These are phyloP conservation scores for Trifolium pratense DNA, from an alignment of 306 rosid species.

Conservation along the genomic window DNA sequence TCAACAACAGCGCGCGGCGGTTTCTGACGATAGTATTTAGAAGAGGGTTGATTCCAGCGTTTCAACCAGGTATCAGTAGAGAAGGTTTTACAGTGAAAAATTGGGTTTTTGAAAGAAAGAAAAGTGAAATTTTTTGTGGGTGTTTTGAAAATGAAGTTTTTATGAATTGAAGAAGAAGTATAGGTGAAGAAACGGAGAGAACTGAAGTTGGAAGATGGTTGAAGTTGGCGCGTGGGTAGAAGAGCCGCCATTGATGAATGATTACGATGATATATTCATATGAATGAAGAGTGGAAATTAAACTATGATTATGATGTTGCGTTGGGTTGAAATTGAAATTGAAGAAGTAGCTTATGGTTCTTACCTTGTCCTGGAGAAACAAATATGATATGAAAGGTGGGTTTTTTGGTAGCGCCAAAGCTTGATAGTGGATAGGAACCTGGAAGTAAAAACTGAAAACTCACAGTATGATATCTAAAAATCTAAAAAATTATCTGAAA, in stretches of 20 bases:
- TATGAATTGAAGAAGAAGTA: conserved; percentile 46
- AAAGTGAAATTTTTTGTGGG: conserved; percentile 45
- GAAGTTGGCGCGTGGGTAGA: conserved; percentile 71
- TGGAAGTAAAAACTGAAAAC: neutral
- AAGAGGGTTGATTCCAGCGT: conserved; percentile 63
- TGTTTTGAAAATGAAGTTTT: conserved; percentile 32
- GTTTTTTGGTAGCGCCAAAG: neutral
- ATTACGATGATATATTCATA: neutral
- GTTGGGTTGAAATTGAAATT: neutral
- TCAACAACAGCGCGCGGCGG: conserved; percentile 58
- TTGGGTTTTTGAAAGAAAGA: conserved; percentile 36
- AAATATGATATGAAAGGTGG: neutral
- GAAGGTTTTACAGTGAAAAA: conserved; percentile 38
- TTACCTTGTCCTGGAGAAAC: neutral
- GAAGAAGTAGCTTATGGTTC: neutral
- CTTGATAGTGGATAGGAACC: neutral
- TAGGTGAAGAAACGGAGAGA: conserved; percentile 58
- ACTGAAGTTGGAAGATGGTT: conserved; percentile 56
- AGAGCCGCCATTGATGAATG: conserved; percentile 55
- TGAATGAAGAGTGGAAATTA: neutral
- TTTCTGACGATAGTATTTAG: conserved; percentile 49
- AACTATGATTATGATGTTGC: neutral
- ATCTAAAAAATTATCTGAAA: no score
- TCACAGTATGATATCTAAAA: no score
- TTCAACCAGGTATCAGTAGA: conserved; percentile 64